Percentiles rank a stretch among this genome's conserved stretches.
Evolutionary conservation across 2,329 filamentous ascomycete genomes (phyloP).

Genomic region (Ophioceras dolichostomum): DNA sequence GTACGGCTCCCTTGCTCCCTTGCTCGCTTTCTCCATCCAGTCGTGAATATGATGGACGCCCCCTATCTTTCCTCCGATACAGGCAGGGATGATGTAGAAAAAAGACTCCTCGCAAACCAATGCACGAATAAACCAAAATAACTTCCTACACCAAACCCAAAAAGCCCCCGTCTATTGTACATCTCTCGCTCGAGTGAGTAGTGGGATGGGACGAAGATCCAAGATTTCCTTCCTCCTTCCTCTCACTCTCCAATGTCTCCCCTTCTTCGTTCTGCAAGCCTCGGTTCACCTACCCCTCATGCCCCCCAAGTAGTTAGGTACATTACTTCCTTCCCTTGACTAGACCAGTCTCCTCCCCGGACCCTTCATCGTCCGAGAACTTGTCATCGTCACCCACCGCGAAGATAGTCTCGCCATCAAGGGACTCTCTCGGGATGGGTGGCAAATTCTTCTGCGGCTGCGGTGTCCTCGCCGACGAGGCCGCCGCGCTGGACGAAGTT

Average conservation of each 20-base stretch:
- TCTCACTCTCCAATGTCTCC: background rate
- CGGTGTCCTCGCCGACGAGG: background rate
- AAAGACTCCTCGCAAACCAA: too few relatives aligned
- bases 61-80: too few relatives aligned
- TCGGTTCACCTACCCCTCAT: background rate
- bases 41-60: too few relatives aligned
- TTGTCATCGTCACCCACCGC: constrained; percentile 83
- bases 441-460: constrained; percentile 4
- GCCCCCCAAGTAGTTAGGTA: too few relatives aligned
- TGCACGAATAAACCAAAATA: too few relatives aligned
- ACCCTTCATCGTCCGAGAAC: constrained; percentile 62
- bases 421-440: constrained; percentile 37
- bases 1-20: too few relatives aligned
- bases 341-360: constrained; percentile 44
- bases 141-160: too few relatives aligned
- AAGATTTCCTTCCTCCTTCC: background rate
- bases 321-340: constrained; percentile 31
- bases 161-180: too few relatives aligned
- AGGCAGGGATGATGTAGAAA: too few relatives aligned
- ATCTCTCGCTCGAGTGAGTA: too few relatives aligned
- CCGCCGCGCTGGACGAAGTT: constrained; percentile 14
- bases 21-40: too few relatives aligned
- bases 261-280: background rate
- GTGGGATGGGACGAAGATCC: too few relatives aligned
- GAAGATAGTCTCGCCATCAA: constrained; percentile 90